phyloP scores from a whole-genome alignment of 2,329 filamentous ascomycete species.

The Chlorencoelia australis region DNA sequence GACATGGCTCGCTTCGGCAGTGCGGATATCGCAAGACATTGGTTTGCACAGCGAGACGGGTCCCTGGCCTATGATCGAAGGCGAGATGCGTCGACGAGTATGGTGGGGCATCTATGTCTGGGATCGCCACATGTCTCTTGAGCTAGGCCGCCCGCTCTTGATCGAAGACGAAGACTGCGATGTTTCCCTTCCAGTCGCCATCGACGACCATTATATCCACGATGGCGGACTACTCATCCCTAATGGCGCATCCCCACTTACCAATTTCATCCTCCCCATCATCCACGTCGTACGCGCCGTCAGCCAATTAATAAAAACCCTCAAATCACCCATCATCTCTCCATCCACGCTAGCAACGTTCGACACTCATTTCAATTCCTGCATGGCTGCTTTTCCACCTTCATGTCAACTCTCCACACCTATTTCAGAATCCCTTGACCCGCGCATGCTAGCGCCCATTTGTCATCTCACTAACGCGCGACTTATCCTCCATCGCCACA shows the following conservation, averaged over 20 bases:
- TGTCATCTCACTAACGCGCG: constrained; percentile 73
- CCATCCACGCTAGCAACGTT: constrained; percentile 62
- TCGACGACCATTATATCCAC: constrained; percentile 71
- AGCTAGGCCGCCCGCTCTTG: constrained; percentile 68
- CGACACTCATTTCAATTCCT: constrained; percentile 70
- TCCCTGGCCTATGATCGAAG: constrained; percentile 64
- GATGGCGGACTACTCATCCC: constrained; percentile 44
- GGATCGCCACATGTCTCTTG: constrained; percentile 72
- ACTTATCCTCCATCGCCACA: constrained; percentile 81
- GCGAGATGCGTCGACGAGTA: constrained; percentile 74
- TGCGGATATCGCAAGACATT: constrained; percentile 73
- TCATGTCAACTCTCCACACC: constrained; percentile 59
- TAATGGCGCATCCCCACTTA: constrained; percentile 43
- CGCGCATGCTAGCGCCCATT: constrained; percentile 63
- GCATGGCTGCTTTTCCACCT: constrained; percentile 64
- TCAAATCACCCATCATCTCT: constrained; percentile 58
- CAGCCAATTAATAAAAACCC: constrained; percentile 58
- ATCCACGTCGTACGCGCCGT: constrained; percentile 77
- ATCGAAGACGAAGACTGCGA: constrained; percentile 89
- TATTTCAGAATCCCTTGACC: constrained; percentile 60
- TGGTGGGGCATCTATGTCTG: constrained; percentile 94
- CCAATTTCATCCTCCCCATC: constrained; percentile 65
- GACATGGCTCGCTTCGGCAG: constrained; percentile 73
- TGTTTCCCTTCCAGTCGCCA: constrained; percentile 64
- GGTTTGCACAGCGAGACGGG: constrained; percentile 69